Percentiles rank a stretch among this genome's conserved stretches.
These are phyloP conservation scores for Aegilops bicornis DNA, from an alignment of 176 grass and related monocot species.

Conservation along the genomic window DNA sequence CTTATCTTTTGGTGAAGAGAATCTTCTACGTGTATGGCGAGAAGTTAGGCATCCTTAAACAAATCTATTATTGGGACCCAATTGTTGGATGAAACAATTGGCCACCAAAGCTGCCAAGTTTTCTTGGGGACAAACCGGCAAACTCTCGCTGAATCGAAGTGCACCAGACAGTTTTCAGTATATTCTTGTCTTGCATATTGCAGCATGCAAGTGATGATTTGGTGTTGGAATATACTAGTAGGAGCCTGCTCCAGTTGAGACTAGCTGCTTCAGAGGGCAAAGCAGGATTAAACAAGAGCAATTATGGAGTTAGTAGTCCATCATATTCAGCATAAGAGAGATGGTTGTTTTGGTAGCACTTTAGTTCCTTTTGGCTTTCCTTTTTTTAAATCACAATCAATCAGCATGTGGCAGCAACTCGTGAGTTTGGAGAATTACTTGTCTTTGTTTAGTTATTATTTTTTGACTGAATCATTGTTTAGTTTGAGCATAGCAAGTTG, in stretches of 20 bases:
- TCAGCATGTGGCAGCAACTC: background rate
- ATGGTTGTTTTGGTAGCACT: background rate
- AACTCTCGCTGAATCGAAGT: background rate
- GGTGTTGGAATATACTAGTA: background rate
- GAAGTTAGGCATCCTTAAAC: background rate
- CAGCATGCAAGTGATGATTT: background rate
- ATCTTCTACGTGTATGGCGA: background rate
- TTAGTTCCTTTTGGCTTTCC: background rate
- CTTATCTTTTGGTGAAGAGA: background rate
- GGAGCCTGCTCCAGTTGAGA: background rate
- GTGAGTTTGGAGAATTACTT: background rate
- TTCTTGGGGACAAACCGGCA: slow-evolving; percentile 8
- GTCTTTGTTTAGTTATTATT: background rate
- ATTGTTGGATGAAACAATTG: background rate
- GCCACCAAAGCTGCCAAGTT: background rate
- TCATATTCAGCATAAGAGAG: background rate
- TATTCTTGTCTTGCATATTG: background rate
- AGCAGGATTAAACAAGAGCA: background rate
- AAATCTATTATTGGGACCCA: slow-evolving; percentile 21
- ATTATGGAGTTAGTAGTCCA: background rate
- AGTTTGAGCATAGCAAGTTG: background rate
- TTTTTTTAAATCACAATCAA: background rate
- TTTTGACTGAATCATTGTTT: background rate
- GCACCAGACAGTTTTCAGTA: background rate
- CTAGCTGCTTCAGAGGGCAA: background rate